A percentile compares a stretch with the other conserved stretches of the same genome.
These are phyloP conservation scores for Aspergillus transmontanensis DNA, from an alignment of 2,329 filamentous ascomycete species.

Conservation along the genomic window DNA sequence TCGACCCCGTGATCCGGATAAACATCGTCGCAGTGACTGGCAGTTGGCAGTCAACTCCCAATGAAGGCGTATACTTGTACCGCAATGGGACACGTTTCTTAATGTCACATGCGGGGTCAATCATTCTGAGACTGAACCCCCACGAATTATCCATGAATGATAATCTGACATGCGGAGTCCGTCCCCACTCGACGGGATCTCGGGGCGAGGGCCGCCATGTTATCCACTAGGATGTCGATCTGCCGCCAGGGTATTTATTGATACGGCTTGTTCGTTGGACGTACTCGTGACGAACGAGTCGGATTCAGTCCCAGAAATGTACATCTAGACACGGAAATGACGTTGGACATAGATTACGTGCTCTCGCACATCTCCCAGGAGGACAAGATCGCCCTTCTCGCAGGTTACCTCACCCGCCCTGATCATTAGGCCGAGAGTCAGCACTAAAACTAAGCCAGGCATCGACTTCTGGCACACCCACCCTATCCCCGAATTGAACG, in stretches of 20 bases:
- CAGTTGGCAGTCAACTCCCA: not conserved
- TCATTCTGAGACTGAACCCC: not conserved
- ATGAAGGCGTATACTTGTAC: not conserved
- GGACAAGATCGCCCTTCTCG: conserved; percentile 26
- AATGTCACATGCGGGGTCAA: not conserved
- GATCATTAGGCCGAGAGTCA: not conserved
- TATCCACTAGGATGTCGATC: not conserved
- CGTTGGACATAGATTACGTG: conserved; percentile 25
- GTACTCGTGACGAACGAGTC: not conserved
- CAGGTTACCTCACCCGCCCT: conserved; percentile 12
- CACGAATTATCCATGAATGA: conserved; percentile 1
- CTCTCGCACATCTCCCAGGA: conserved; percentile 20
- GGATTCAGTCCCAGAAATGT: no score
- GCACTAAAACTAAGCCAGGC: conserved; percentile 41
- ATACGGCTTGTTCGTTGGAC: not conserved
- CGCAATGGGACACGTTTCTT: not conserved
- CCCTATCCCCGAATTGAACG: conserved; percentile 59
- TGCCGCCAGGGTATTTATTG: not conserved
- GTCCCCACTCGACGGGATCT: not conserved
- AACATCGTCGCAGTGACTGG: not conserved
- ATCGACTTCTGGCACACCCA: conserved; percentile 72
- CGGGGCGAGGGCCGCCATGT: not conserved
- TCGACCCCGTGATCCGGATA: not conserved
- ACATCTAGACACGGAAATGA: not conserved
- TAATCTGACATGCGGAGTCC: not conserved